phyloP scores from a whole-genome alignment of 148 eudicot species.

The Pharnaceum exiguum region DNA sequence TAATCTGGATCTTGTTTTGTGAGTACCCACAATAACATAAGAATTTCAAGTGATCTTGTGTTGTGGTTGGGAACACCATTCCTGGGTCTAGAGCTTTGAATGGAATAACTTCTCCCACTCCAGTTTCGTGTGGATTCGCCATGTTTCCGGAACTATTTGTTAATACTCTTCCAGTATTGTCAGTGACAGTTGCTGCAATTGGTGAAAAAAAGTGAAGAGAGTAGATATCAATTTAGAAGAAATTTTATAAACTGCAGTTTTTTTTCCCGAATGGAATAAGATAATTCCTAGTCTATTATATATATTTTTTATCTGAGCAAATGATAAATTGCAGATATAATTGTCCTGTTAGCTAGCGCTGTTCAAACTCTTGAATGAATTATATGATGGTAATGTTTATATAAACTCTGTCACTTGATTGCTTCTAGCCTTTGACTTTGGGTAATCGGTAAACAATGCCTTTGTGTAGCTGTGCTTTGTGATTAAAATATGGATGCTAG shows the following conservation, averaged over 20 bases:
- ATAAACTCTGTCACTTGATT: too few species aligned
- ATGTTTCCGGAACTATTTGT: constrained; percentile 30
- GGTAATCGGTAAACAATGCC: neutral
- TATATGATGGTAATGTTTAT: too few species aligned
- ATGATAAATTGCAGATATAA: too few species aligned
- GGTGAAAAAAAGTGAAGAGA: neutral
- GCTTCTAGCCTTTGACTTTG: too few species aligned
- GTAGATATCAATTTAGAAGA: too few species aligned
- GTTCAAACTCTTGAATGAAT: too few species aligned
- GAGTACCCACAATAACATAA: constrained; percentile 44
- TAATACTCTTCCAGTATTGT: constrained; percentile 35
- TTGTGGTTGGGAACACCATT: constrained; percentile 44
- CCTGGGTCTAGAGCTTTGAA: constrained; percentile 66
- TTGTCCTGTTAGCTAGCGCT: too few species aligned
- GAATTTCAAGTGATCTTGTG: constrained; percentile 40
- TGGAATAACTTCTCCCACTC: constrained; percentile 56
- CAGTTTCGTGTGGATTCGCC: constrained; percentile 50
- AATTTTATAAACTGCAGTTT: too few species aligned
- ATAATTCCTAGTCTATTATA: too few species aligned
- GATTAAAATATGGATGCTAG: too few species aligned
- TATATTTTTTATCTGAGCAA: too few species aligned
- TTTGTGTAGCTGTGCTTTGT: neutral
- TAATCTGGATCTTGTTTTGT: constrained; percentile 29
- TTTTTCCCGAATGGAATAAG: too few species aligned
- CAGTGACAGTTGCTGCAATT: constrained; percentile 40